Evolutionary conservation across 495 filamentous ascomycete genomes (phyloP).

Genomic region (Penicillium cinerascens): DNA sequence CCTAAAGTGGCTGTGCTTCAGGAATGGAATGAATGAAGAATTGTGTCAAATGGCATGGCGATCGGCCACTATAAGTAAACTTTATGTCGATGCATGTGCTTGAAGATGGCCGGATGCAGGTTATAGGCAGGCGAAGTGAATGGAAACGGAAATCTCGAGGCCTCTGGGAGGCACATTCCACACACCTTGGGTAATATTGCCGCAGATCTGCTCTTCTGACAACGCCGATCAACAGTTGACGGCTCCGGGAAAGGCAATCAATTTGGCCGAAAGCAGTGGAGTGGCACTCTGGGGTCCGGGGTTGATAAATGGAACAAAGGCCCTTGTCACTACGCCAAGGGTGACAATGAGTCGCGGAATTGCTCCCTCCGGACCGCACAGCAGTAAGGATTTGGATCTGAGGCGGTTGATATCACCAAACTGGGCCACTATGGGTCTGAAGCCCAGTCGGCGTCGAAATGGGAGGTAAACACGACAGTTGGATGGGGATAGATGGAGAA

Average conservation of each 20-base stretch:
- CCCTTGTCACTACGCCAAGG: not conserved
- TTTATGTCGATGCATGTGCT: constrained; percentile 11
- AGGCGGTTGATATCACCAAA: constrained; percentile 1
- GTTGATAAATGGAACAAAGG: constrained; percentile 20
- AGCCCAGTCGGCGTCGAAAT: not conserved
- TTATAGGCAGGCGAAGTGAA: not conserved
- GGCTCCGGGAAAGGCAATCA: constrained; percentile 7
- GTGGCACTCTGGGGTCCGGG: constrained; percentile 10
- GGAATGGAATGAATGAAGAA: constrained; percentile 23
- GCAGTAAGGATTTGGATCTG: not conserved
- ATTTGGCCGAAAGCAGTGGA: constrained; percentile 19
- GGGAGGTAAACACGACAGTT: not conserved
- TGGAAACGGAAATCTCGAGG: constrained; percentile 13
- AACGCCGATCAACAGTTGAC: not conserved
- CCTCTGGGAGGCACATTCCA: not conserved
- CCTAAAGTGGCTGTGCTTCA: constrained; percentile 23
- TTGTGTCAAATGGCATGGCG: constrained; percentile 33
- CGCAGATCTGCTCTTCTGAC: constrained; percentile 12
- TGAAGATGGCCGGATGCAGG: constrained; percentile 17
- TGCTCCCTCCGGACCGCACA: constrained; percentile 5
- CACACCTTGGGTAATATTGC: constrained; percentile 11
- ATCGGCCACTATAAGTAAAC: constrained; percentile 39
- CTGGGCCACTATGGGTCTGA: not conserved
- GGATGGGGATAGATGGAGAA: not conserved
- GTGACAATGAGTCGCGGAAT: constrained; percentile 1